These are phyloP conservation scores for Arthroderma sp. DNA, from an alignment of 2,329 filamentous ascomycete genomes.

Conservation along the genomic window DNA sequence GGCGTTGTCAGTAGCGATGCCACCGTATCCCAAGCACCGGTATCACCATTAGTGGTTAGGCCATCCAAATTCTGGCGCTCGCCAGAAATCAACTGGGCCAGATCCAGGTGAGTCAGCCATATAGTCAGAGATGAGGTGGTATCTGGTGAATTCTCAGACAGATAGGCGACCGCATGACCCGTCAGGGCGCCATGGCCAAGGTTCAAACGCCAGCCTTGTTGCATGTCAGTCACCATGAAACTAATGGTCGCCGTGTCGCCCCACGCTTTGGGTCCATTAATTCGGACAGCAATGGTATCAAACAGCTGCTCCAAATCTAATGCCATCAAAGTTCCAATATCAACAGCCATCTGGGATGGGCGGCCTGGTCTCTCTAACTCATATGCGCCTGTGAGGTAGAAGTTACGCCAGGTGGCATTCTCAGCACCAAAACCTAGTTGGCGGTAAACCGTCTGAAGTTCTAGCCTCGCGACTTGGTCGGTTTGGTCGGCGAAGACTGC, in stretches of 20 bases:
- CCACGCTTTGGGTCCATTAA: conserved; percentile 10
- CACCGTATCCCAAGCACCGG: background rate
- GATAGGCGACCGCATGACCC: background rate
- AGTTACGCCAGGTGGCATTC: conserved; percentile 32
- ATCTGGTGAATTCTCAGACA: background rate
- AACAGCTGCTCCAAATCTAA: conserved; percentile 13
- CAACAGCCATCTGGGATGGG: background rate
- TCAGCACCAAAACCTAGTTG: conserved; percentile 25
- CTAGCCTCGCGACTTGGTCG: conserved; percentile 15
- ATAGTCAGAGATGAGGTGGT: background rate
- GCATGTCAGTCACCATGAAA: conserved; percentile 9
- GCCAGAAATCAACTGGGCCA: background rate
- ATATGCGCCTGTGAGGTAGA: conserved; percentile 23
- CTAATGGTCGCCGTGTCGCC: conserved; percentile 10
- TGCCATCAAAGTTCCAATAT: background rate
- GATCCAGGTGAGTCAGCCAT: background rate
- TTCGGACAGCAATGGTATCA: conserved; percentile 10
- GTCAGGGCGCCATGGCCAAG: conserved; percentile 15
- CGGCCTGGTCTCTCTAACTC: conserved; percentile 13
- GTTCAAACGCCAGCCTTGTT: conserved; percentile 11
- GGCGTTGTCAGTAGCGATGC: background rate
- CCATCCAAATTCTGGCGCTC: background rate
- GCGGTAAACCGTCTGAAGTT: conserved; percentile 15
- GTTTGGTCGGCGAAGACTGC: conserved; percentile 18
- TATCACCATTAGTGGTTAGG: background rate